Evolutionary conservation across 345 rosid genomes (phyloP).

Genomic region (Syzygium aromaticum): DNA sequence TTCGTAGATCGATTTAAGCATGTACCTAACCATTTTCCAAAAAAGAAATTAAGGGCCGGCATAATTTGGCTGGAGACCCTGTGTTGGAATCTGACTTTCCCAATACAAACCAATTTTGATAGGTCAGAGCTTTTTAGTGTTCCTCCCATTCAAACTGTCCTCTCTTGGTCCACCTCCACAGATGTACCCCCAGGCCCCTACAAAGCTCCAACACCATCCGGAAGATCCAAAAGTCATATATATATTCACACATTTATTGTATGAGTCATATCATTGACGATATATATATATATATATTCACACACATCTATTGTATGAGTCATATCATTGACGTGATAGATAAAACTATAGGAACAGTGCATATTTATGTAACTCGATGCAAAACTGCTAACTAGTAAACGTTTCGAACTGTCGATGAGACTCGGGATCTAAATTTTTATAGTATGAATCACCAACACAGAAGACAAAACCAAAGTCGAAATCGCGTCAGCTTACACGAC

Average conservation of each 20-base stretch:
- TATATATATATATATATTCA: too few relatives aligned
- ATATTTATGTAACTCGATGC: not conserved
- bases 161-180: not conserved
- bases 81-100: not conserved
- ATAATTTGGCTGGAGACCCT: not conserved
- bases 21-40: not conserved
- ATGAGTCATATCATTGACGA: not conserved
- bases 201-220: not conserved
- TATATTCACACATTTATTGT: too few relatives aligned
- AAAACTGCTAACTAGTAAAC: not conserved
- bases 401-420: not conserved
- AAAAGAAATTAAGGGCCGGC: not conserved
- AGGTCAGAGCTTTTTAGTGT: not conserved
- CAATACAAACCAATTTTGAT: not conserved
- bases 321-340: not conserved
- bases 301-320: not conserved
- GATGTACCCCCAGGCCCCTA: not conserved
- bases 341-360: not conserved
- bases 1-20: not conserved
- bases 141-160: not conserved
- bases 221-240: not conserved
- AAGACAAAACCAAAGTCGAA: not conserved
- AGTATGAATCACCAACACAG: not conserved
- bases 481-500: not conserved
- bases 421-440: not conserved